These are phyloP conservation scores for Casuarina glauca DNA, from an alignment of 306 rosid genomes.

Conservation along the genomic window DNA sequence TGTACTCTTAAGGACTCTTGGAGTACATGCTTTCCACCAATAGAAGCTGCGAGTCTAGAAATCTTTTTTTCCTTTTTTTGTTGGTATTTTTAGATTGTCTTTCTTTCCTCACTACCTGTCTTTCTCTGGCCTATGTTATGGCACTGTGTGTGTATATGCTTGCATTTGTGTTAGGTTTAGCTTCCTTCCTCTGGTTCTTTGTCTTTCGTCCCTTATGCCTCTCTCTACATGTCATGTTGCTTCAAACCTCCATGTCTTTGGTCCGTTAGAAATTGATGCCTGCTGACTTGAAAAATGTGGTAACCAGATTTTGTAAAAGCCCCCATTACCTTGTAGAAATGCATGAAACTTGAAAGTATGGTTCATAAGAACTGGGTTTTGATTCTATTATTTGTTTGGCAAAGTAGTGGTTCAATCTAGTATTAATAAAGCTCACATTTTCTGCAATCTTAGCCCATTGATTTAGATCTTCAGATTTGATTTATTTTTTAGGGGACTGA, in stretches of 20 bases:
- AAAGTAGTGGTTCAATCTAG: neutral
- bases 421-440: neutral
- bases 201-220: neutral
- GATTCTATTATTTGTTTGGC: neutral
- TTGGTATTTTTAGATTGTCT: too few species aligned
- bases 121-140: too few species aligned
- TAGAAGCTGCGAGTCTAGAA: neutral
- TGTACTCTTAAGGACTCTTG: neutral
- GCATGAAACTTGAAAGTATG: neutral
- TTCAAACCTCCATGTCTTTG: neutral
- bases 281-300: neutral
- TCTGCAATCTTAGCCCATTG: slow-evolving; percentile 4
- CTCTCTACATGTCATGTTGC: neutral
- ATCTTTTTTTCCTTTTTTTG: neutral
- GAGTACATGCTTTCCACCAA: neutral
- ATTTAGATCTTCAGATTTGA: neutral
- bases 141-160: too few species aligned
- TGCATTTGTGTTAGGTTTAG: neutral
- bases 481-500: neutral
- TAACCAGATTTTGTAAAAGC: neutral
- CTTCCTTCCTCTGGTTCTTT: neutral
- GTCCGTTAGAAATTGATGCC: neutral
- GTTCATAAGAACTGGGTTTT: neutral
- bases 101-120: too few species aligned
- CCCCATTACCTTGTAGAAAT: neutral